Conservation (phyloP, 768 basidiomycete genomes). For the Kwoniella europaea region DNA sequence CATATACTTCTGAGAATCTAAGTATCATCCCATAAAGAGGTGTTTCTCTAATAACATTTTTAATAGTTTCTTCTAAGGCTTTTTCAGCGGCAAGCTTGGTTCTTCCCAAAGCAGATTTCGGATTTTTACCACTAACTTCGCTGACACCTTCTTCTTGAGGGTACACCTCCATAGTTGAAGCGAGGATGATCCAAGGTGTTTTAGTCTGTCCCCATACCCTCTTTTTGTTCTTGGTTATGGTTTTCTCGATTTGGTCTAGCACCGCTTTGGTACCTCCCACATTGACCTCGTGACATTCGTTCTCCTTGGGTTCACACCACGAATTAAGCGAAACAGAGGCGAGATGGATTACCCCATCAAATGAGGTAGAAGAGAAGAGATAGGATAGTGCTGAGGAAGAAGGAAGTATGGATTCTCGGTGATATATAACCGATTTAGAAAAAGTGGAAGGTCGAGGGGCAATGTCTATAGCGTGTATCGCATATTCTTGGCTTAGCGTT, state of each 20-base stretch:
- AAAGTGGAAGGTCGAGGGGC: conserved; percentile 32
- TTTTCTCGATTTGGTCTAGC: conserved; percentile 24
- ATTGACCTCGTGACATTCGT: conserved; percentile 47
- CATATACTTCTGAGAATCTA: conserved; percentile 54
- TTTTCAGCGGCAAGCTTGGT: conserved; percentile 47
- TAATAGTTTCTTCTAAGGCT: conserved; percentile 26
- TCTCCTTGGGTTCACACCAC: conserved; percentile 46
- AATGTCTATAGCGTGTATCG: conserved; percentile 44
- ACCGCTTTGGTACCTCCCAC: conserved; percentile 64
- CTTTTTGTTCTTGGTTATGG: conserved; percentile 4
- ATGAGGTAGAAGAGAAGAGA: conserved; percentile 30
- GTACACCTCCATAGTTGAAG: conserved; percentile 52
- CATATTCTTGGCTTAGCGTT: conserved; percentile 31
- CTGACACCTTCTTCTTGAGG: conserved; percentile 34
- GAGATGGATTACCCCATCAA: conserved; percentile 51
- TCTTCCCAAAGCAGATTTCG: conserved; percentile 44
- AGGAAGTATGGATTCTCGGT: conserved; percentile 33
- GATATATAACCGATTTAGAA: conserved; percentile 29
- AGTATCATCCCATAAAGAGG: conserved; percentile 34
- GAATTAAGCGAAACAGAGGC: conserved; percentile 41
- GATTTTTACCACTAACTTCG: conserved; percentile 26
- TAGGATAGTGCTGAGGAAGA: conserved; percentile 26
- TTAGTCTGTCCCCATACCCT: conserved; percentile 17
- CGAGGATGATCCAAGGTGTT: conserved; percentile 52
- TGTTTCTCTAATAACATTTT: neutral